Percentiles rank a stretch among this genome's conserved stretches.
phyloP scores from a whole-genome alignment of 2,329 filamentous ascomycete genomes.

The Ophiocordyceps camponoti-rufipedis region DNA sequence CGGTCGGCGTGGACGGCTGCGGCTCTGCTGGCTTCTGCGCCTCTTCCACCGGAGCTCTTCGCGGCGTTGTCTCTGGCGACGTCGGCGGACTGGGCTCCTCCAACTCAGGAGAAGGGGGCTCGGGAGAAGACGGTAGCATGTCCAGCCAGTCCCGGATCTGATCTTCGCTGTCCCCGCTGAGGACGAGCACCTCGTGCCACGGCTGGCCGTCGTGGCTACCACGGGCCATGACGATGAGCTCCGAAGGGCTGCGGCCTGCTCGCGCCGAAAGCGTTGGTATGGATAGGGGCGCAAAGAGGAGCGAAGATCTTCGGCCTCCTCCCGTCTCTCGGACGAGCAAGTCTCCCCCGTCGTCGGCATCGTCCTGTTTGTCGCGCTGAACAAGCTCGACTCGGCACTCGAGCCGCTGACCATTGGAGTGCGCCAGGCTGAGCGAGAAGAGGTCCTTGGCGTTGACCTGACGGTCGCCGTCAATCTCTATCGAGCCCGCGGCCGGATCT shows the following conservation, averaged over 20 bases:
- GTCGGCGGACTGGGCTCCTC: slow-evolving; percentile 14
- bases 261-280: slow-evolving; percentile 60
- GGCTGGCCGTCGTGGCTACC: slow-evolving; percentile 45
- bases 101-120: slow-evolving; percentile 19
- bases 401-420: slow-evolving; percentile 79
- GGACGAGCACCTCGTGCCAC: slow-evolving; percentile 73
- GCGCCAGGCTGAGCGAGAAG: slow-evolving; percentile 68
- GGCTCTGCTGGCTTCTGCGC: slow-evolving; percentile 9
- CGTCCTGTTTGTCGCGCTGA: slow-evolving; percentile 60
- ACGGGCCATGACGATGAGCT: slow-evolving; percentile 76
- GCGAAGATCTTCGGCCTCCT: slow-evolving; percentile 50
- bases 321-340: slow-evolving; percentile 88
- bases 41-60: slow-evolving; percentile 15
- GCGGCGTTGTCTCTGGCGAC: slow-evolving; percentile 4
- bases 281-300: slow-evolving; percentile 82
- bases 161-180: slow-evolving; percentile 58
- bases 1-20: slow-evolving; percentile 5
- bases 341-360: slow-evolving; percentile 53
- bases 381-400: slow-evolving; percentile 81
- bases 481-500: slow-evolving; percentile 42
- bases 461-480: slow-evolving; percentile 55
- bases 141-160: slow-evolving; percentile 74
- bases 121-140: slow-evolving; percentile 42
- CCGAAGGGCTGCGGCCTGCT: slow-evolving; percentile 47
- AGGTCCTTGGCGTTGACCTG: slow-evolving; percentile 81